Conservation (phyloP, 2,329 filamentous ascomycete species). For the Clarireedia homoeocarpa region DNA sequence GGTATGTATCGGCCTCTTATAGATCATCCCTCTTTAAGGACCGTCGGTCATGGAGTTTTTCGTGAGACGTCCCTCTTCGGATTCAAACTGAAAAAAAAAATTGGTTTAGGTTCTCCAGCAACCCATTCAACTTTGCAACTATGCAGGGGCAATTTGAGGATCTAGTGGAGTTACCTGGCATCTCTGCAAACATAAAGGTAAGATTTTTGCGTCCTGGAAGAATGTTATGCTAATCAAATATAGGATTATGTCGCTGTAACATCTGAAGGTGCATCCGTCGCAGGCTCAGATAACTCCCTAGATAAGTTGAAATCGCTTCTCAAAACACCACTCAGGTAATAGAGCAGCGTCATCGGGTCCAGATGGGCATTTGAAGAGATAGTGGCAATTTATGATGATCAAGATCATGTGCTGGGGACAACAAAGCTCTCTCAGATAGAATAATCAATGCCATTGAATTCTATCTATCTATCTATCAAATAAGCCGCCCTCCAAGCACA, state of each 20-base stretch:
- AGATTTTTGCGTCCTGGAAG: not conserved
- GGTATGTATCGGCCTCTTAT: not conserved
- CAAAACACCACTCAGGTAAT: no score
- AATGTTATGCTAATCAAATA: not conserved
- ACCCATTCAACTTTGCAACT: slow-evolving; percentile 3
- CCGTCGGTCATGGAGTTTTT: no score
- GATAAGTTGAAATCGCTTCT: not conserved
- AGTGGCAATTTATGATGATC: no score
- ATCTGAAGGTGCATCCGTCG: not conserved
- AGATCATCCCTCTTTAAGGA: no score
- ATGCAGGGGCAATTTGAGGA: slow-evolving; percentile 2
- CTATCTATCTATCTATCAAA: no score
- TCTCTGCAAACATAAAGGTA: not conserved
- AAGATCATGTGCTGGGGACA: no score
- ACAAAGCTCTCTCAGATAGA: no score
- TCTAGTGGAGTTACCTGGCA: slow-evolving; percentile 2
- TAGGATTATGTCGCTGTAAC: not conserved
- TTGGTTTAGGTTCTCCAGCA: not conserved
- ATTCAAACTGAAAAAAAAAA: not conserved
- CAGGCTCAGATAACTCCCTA: not conserved
- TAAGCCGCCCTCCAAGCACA: no score
- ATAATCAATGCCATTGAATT: no score
- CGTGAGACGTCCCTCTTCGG: not conserved
- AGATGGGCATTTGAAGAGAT: no score
- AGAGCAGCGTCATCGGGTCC: no score